These are phyloP conservation scores for Phyllosticta citrichinensis DNA, from an alignment of 2,329 filamentous ascomycete genomes.

Conservation along the genomic window DNA sequence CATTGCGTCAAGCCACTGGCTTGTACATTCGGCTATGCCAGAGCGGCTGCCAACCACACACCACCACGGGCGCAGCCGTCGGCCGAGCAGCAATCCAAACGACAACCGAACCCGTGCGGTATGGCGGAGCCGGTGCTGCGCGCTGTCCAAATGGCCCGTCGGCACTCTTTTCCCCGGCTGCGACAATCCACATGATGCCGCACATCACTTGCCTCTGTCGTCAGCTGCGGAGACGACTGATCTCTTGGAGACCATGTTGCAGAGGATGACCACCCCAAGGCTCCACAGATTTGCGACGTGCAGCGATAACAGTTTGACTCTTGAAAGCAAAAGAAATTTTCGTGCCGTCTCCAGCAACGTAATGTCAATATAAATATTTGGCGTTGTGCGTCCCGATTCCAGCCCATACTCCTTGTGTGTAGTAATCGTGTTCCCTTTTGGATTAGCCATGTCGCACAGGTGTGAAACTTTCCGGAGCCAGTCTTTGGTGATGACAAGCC, in stretches of 20 bases:
- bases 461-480: not conserved
- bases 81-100: not conserved
- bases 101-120: not conserved
- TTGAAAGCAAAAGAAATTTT: not conserved
- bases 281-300: not conserved
- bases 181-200: not conserved
- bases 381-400: not conserved
- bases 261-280: not conserved
- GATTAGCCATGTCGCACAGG: not conserved
- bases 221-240: not conserved
- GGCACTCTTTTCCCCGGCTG: not conserved
- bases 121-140: not conserved
- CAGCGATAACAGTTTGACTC: not conserved
- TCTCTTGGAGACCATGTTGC: not conserved
- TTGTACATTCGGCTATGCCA: not conserved
- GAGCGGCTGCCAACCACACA: not conserved
- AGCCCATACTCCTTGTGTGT: not conserved
- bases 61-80: not conserved
- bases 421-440: not conserved
- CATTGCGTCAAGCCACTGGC: not conserved
- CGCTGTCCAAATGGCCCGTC: not conserved
- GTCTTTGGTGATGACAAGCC: not conserved
- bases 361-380: not conserved
- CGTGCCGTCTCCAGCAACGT: not conserved
- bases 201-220: not conserved